Evolutionary conservation across 106 monocot genomes (phyloP).

Genomic region (Dendrobium huoshanense): DNA sequence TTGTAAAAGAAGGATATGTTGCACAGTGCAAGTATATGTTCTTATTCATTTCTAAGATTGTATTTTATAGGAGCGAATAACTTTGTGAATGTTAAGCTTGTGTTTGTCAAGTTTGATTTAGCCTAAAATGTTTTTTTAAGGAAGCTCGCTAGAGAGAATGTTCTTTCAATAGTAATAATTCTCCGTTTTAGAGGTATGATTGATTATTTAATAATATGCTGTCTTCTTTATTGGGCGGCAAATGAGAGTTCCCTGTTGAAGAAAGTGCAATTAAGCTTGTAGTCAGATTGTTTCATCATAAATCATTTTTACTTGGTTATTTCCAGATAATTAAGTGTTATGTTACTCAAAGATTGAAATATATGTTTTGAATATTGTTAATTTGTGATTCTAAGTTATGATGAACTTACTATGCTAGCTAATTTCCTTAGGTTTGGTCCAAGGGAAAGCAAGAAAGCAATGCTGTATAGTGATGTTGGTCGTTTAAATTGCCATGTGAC

Average conservation of each 20-base stretch:
- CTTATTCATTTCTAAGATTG: too few relatives aligned
- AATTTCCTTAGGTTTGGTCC: conserved; percentile 69
- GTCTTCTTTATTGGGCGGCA: background rate
- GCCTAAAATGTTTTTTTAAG: background rate
- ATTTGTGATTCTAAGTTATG: background rate
- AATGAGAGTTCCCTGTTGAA: background rate
- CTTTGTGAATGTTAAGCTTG: too few relatives aligned
- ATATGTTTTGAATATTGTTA: background rate
- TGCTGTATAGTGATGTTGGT: conserved; percentile 82
- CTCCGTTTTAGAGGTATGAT: background rate
- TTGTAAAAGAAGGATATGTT: too few relatives aligned
- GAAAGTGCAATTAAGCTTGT: background rate
- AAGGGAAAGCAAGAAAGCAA: conserved; percentile 98
- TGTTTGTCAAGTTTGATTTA: too few relatives aligned
- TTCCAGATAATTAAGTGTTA: background rate
- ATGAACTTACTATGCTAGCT: background rate
- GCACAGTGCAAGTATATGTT: too few relatives aligned
- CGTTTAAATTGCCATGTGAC: conserved; percentile 86
- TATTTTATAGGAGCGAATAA: too few relatives aligned
- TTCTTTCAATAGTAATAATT: background rate
- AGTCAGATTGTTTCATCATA: too few relatives aligned
- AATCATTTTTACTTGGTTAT: background rate
- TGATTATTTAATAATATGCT: too few relatives aligned
- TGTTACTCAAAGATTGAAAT: background rate
- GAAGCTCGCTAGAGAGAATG: background rate